A percentile compares a stretch with the other conserved stretches of the same genome.
Evolutionary conservation across 768 basidiomycete species (phyloP).

Genomic region (Termitomyces sp.): DNA sequence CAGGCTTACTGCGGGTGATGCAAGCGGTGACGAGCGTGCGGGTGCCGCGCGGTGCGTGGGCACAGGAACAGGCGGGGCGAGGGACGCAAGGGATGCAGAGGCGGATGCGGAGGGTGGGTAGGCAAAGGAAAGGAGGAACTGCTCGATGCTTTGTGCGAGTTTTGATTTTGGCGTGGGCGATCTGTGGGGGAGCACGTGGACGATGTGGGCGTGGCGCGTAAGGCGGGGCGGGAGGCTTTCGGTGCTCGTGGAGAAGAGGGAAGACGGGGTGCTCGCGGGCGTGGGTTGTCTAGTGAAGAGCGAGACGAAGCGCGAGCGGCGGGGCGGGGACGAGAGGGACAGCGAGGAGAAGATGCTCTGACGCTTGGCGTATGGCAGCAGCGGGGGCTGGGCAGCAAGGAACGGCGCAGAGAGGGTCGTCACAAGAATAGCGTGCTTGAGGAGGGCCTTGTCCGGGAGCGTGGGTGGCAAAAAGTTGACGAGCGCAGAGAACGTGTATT

Average conservation of each 20-base stretch:
- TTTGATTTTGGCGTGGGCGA: conserved; percentile 17
- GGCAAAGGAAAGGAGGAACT: conserved; percentile 29
- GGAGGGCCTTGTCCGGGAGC: conserved; percentile 33
- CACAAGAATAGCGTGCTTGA: conserved; percentile 39
- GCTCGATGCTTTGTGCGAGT: conserved; percentile 32
- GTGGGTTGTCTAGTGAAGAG: background rate
- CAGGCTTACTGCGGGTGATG: background rate
- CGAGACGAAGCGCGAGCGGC: conserved; percentile 8
- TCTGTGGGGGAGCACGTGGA: conserved; percentile 17
- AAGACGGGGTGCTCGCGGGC: background rate
- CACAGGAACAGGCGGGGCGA: background rate
- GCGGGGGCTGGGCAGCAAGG: conserved; percentile 16
- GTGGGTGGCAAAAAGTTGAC: conserved; percentile 36
- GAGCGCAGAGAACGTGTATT: conserved; percentile 33
- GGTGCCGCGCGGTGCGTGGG: background rate
- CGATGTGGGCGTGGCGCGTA: conserved; percentile 7
- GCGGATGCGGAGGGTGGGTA: conserved; percentile 18
- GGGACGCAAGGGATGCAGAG: background rate
- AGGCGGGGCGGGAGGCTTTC: conserved; percentile 1
- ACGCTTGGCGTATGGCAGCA: background rate
- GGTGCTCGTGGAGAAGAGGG: background rate
- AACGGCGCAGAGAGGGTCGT: conserved; percentile 35
- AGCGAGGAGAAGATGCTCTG: conserved; percentile 5
- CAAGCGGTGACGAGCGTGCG: background rate
- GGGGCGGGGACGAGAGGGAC: conserved; percentile 1